Conservation (phyloP, 1,139 yeast species). For the Meyerozyma guilliermondii region DNA sequence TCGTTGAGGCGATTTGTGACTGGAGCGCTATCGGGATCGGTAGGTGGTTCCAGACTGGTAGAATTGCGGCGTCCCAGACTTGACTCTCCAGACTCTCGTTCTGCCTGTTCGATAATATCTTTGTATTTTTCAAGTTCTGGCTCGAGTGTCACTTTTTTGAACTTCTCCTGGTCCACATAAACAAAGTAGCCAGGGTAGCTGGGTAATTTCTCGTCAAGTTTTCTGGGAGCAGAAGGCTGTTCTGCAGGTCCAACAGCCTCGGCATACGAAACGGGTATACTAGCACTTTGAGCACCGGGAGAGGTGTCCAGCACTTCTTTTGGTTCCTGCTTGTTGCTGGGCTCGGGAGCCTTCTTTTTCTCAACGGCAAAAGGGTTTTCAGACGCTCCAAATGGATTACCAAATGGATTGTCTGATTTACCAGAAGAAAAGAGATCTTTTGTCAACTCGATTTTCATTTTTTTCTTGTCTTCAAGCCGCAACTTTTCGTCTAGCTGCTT, state of each 20-base stretch:
- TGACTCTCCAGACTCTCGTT: slow-evolving; percentile 12
- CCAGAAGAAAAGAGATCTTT: slow-evolving; percentile 32
- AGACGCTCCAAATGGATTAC: slow-evolving; percentile 25
- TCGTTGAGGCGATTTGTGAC: slow-evolving; percentile 62
- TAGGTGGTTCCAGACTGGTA: slow-evolving; percentile 3
- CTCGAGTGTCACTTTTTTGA: slow-evolving; percentile 33
- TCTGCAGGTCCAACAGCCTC: slow-evolving; percentile 1
- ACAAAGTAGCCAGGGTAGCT: slow-evolving; percentile 59
- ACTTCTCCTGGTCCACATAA: slow-evolving; percentile 63
- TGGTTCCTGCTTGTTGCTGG: not conserved
- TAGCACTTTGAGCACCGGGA: slow-evolving; percentile 6
- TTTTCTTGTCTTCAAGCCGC: slow-evolving; percentile 22
- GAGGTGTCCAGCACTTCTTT: slow-evolving; percentile 3
- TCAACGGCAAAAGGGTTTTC: slow-evolving; percentile 20
- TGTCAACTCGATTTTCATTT: slow-evolving; percentile 36
- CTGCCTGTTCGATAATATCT: slow-evolving; percentile 44
- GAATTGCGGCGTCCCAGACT: not conserved
- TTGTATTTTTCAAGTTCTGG: slow-evolving; percentile 43
- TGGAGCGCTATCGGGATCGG: slow-evolving; percentile 35
- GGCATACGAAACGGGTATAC: not conserved
- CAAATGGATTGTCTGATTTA: slow-evolving; percentile 6
- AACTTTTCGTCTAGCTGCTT: slow-evolving; percentile 37
- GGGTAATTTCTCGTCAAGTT: slow-evolving; percentile 27
- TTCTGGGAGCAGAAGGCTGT: slow-evolving; percentile 5
- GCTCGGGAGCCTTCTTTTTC: slow-evolving; percentile 3